Conservation (phyloP, 306 rosid genomes). For the Ormosia semicastrata region DNA sequence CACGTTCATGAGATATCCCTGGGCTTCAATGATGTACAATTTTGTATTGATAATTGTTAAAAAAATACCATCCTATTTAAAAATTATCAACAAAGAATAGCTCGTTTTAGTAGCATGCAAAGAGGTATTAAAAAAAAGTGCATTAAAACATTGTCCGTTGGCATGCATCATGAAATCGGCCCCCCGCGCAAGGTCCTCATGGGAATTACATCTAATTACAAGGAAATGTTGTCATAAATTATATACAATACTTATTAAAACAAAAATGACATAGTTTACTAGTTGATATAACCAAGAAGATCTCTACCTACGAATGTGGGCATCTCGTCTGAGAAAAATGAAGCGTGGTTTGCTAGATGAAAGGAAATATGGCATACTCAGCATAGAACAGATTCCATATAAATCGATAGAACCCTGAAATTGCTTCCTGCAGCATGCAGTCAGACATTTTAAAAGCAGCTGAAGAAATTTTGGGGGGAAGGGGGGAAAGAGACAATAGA, state of each 20-base stretch:
- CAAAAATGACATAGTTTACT: neutral
- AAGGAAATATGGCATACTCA: conserved; percentile 66
- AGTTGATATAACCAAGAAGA: neutral
- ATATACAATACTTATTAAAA: neutral
- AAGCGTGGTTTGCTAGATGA: conserved; percentile 38
- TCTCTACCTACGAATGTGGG: neutral
- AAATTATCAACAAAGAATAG: too few relatives aligned
- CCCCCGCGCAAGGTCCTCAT: neutral
- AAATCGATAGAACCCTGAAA: conserved; percentile 57
- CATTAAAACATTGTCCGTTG: neutral
- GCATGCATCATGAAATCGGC: neutral
- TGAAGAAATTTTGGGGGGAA: neutral
- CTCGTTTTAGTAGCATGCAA: neutral
- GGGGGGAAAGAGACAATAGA: too few relatives aligned
- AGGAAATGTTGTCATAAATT: neutral
- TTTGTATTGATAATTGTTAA: too few relatives aligned
- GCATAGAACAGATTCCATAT: conserved; percentile 78
- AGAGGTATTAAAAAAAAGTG: neutral
- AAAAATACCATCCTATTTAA: too few relatives aligned
- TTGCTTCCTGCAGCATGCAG: conserved; percentile 64
- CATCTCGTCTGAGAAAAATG: neutral
- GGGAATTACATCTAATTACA: neutral
- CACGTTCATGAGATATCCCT: too few relatives aligned
- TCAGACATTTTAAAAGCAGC: neutral
- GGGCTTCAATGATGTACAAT: too few relatives aligned